phyloP scores from a whole-genome alignment of 2,329 filamentous ascomycete species.

The Dothiorella sarmentorum region DNA sequence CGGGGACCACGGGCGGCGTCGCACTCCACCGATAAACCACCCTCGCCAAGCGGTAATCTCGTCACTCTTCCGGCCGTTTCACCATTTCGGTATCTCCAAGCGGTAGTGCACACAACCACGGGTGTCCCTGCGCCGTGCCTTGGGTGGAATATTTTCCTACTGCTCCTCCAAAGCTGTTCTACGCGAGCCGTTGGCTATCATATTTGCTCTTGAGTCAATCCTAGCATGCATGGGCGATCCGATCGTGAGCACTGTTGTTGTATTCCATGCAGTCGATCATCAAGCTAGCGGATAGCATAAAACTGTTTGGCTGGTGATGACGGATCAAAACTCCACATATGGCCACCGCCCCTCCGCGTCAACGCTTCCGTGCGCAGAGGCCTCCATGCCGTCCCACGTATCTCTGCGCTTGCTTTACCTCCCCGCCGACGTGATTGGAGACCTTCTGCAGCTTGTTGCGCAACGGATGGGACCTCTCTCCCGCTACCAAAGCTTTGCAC shows the following conservation, averaged over 20 bases:
- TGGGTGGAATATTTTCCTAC: not conserved
- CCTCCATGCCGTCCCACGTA: constrained; percentile 1
- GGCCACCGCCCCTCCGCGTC: not conserved
- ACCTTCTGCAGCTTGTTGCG: too few relatives aligned
- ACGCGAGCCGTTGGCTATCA: not conserved
- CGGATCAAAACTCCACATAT: not conserved
- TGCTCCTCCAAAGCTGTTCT: not conserved
- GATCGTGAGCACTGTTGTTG: constrained; percentile 6
- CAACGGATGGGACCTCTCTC: not conserved
- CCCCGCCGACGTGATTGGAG: not conserved
- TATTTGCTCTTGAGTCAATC: not conserved
- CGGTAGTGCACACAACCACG: not conserved
- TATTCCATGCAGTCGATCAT: constrained; percentile 3
- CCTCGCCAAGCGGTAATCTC: not conserved
- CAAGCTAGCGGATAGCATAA: not conserved
- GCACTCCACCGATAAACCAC: not conserved
- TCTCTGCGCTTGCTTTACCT: not conserved
- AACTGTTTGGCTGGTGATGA: not conserved
- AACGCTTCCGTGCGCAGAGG: not conserved
- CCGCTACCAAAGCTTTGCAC: not conserved
- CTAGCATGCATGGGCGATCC: constrained; percentile 9
- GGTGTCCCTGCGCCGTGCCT: not conserved
- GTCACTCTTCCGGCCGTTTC: not conserved
- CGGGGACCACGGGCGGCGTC: constrained; percentile 8
- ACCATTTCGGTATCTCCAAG: constrained; percentile 6